Evolutionary conservation across 768 basidiomycete genomes (phyloP).

Genomic region (Daedalea quercina): DNA sequence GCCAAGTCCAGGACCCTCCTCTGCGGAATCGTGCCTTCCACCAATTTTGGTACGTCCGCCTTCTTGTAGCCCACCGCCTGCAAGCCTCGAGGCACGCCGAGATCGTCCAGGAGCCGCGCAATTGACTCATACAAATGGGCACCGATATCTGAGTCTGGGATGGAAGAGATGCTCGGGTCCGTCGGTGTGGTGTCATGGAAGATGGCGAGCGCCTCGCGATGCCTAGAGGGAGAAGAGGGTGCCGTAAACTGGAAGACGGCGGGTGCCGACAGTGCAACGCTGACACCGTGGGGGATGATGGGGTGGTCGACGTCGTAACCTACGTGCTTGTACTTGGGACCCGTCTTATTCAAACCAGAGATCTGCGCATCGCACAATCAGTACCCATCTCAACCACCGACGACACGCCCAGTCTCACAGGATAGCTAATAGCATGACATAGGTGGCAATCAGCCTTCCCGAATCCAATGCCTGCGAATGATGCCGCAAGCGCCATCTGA

Average conservation of each 20-base stretch:
- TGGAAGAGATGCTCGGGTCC: constrained; percentile 62
- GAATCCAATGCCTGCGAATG: constrained; percentile 94
- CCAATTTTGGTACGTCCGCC: constrained; percentile 64
- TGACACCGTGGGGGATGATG: constrained; percentile 91
- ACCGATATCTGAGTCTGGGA: constrained; percentile 78
- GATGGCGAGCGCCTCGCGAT: constrained; percentile 82
- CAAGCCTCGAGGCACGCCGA: constrained; percentile 82
- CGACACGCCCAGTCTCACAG: constrained; percentile 38
- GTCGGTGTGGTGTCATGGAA: constrained; percentile 61
- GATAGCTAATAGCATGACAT: constrained; percentile 87
- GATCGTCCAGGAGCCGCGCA: constrained; percentile 77
- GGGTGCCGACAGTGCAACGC: constrained; percentile 89
- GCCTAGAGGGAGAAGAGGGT: constrained; percentile 86
- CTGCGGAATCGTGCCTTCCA: constrained; percentile 90
- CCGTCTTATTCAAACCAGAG: constrained; percentile 90
- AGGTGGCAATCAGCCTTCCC: constrained; percentile 91
- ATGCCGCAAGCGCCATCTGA: constrained; percentile 91
- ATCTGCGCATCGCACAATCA: constrained; percentile 54
- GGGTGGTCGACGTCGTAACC: constrained; percentile 83
- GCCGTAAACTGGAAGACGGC: constrained; percentile 97
- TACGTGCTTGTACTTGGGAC: constrained; percentile 86
- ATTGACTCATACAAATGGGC: constrained; percentile 78
- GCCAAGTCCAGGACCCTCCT: constrained; percentile 89
- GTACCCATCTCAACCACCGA: too few species aligned
- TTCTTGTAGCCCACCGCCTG: constrained; percentile 73